Base-by-base conservation (phyloP, 148 eudicot genomes). In the Mesembryanthemum crystallinum region DNA sequence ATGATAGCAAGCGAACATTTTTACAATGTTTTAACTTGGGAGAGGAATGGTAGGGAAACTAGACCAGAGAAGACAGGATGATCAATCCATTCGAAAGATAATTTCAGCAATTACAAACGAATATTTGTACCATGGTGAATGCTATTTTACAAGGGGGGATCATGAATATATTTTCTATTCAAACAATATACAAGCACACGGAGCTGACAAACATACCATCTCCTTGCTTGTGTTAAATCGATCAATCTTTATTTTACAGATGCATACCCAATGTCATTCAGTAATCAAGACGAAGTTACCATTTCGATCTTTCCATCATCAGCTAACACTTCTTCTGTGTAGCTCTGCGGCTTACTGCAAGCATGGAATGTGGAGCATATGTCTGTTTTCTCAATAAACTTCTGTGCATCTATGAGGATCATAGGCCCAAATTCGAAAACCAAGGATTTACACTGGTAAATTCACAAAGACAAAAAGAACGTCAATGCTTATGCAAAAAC, bases 361-460 rank as follows among this genome's bases (percentile, higher is more conserved):
- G 90, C 93, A 81, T 86, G 99, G 79, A 92, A 76, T 71, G 81
- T 69, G 76, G 80, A 62, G 84, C 99, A 95, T 61, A 95, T 71
- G 81, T 95, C 96, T 18, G 73, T 66, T 57, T 73, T 82, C 79
- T 92, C 91, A 33, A 95, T 82, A 60, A 88, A 87, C 64, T 88
- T 82, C 79, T 84, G 88, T 1, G 91, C 89, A 60, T 86, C 82
- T 24, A 77, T 57, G 0, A 95, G 83, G 73, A 95, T 71, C 67
- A 89, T 5, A 0, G 99, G 99, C 20, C 89, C 89, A 30, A 82
- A 95, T 69, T 95, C 93, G 64, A 92, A 87, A 13, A 95, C 94
- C 78, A 92, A 29, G 20, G 64, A 72, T 85, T 95, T 92, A 52
- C 99, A 95, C 99, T 95, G 94, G n/a, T n/a, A 64, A 80, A 70